phyloP scores from a whole-genome alignment of 441 rosid genomes.

The Erodium moschatum region DNA sequence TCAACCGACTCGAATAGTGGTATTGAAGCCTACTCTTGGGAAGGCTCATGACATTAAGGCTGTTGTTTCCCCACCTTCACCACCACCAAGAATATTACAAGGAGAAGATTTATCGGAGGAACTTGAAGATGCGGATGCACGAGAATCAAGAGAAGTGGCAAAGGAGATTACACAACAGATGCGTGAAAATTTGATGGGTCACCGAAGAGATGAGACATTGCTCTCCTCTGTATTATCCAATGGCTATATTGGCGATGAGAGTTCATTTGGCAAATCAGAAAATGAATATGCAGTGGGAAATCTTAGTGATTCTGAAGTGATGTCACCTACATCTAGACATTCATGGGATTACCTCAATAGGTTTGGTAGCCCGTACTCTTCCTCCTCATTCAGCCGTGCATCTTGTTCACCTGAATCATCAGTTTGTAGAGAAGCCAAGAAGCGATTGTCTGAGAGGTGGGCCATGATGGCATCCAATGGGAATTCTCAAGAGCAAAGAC shows the following conservation, averaged over 20 bases:
- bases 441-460: conserved; percentile 93
- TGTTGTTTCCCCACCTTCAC: conserved; percentile 35
- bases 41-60: conserved; percentile 40
- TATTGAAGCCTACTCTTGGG: conserved; percentile 75
- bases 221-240: conserved; percentile 72
- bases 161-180: conserved; percentile 43
- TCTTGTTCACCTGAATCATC: conserved; percentile 84
- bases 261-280: conserved; percentile 67
- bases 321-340: conserved; percentile 69
- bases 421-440: conserved; percentile 87
- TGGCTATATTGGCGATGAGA: conserved; percentile 63
- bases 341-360: conserved; percentile 77
- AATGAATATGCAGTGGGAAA: conserved; percentile 49
- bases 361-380: conserved; percentile 57
- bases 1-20: conserved; percentile 75
- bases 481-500: conserved; percentile 46
- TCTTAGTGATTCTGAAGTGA: conserved; percentile 68
- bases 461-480: conserved; percentile 63
- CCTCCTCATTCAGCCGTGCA: conserved; percentile 62
- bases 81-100: conserved; percentile 35
- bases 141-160: conserved; percentile 54
- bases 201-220: conserved; percentile 56
- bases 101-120: conserved; percentile 35
- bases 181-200: conserved; percentile 45
- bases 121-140: conserved; percentile 38